Conservation (phyloP, 257 asterid species). For the Nemophila menziesii region DNA sequence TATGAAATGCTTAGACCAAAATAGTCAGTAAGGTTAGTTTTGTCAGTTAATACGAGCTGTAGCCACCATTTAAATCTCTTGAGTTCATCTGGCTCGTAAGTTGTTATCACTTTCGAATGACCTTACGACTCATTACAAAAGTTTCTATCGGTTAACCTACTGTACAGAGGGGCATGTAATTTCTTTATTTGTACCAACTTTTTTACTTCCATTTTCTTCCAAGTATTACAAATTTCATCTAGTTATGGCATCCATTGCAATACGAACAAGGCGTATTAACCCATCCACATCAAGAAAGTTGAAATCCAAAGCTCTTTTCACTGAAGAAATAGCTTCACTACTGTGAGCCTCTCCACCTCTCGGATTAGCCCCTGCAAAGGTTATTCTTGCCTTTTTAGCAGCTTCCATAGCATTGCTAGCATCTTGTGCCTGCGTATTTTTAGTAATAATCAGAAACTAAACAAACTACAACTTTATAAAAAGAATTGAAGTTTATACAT, state of each 20-base stretch:
- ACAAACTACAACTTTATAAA: neutral
- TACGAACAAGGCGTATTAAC: slow-evolving; percentile 74
- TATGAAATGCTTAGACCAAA: neutral
- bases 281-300: slow-evolving; percentile 80
- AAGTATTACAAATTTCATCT: slow-evolving; percentile 28
- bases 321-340: slow-evolving; percentile 45
- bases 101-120: neutral
- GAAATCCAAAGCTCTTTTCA: slow-evolving; percentile 82
- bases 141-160: neutral
- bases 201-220: slow-evolving; percentile 1
- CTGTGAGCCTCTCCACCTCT: slow-evolving; percentile 46
- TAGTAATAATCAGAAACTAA: slow-evolving; percentile 2
- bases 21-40: neutral
- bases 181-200: neutral
- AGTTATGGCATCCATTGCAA: slow-evolving; percentile 69
- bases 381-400: slow-evolving; percentile 67
- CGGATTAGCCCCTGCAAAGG: slow-evolving; percentile 60
- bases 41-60: neutral
- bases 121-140: neutral
- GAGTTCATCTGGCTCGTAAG: neutral
- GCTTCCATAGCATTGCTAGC: slow-evolving; percentile 88
- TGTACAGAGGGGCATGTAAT: neutral
- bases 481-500: neutral
- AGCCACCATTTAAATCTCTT: neutral
- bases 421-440: slow-evolving; percentile 76